A percentile compares a stretch with the other conserved stretches of the same genome.
These are phyloP conservation scores for Fusarium proliferatum DNA, from an alignment of 2,329 filamentous ascomycete genomes.

Conservation along the genomic window DNA sequence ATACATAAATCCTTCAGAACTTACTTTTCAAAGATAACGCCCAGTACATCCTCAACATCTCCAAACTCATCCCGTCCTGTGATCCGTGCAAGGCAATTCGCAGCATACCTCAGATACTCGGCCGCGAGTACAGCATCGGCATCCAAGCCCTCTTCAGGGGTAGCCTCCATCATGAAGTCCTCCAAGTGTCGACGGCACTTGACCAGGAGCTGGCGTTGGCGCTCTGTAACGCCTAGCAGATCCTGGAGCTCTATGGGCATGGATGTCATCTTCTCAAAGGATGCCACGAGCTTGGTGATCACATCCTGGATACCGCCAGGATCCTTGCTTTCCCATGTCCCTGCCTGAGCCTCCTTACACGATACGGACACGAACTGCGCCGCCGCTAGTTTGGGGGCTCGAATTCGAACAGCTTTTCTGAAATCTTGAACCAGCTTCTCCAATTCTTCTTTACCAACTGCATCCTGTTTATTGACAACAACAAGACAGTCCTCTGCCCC, in stretches of 20 bases:
- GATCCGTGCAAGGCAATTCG: constrained; percentile 83
- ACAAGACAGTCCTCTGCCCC: constrained; percentile 62
- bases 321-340: constrained; percentile 51
- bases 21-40: constrained; percentile 98
- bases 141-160: constrained; percentile 56
- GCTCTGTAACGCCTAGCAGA: constrained; percentile 88
- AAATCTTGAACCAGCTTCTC: constrained; percentile 56
- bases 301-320: constrained; percentile 76
- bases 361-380: constrained; percentile 69
- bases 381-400: constrained; percentile 43
- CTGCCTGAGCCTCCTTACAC: constrained; percentile 69
- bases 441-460: constrained; percentile 52
- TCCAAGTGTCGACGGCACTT: constrained; percentile 78
- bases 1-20: constrained; percentile 48
- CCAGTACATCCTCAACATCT: constrained; percentile 94
- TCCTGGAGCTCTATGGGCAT: constrained; percentile 80
- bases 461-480: constrained; percentile 73
- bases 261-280: constrained; percentile 77
- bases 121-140: constrained; percentile 90
- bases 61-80: constrained; percentile 86
- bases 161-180: constrained; percentile 74
- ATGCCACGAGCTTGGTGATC: constrained; percentile 71
- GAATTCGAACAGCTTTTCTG: constrained; percentile 29
- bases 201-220: constrained; percentile 84
- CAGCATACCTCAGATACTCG: constrained; percentile 85